Percentiles rank a stretch among this genome's conserved stretches.
Evolutionary conservation across 1,139 yeast species (phyloP).

Genomic region (Dujonia santamariae): DNA sequence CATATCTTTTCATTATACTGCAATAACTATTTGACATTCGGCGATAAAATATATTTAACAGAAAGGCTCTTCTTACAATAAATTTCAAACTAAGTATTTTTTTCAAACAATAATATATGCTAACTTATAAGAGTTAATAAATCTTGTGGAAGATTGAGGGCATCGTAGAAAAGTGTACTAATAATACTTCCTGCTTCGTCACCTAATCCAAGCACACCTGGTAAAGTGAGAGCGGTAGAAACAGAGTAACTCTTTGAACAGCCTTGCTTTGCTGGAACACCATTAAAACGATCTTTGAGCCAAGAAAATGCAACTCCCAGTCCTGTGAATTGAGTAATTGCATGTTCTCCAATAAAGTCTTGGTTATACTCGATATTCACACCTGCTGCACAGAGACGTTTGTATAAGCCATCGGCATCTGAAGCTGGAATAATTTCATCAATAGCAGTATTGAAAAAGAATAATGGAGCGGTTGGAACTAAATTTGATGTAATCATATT

Average conservation of each 20-base stretch:
- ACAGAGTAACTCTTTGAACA: constrained; percentile 4
- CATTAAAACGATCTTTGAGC: constrained; percentile 12
- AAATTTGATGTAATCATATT: not conserved
- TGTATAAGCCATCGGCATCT: constrained; percentile 8
- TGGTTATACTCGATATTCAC: constrained; percentile 8
- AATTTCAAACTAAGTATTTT: no score
- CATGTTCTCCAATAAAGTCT: constrained; percentile 11
- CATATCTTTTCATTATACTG: no score
- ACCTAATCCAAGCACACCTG: no score
- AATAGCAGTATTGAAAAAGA: constrained; percentile 3
- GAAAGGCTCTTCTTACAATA: no score
- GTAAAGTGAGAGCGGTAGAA: no score
- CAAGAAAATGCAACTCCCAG: constrained; percentile 15
- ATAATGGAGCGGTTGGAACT: constrained; percentile 3
- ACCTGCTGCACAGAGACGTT: constrained; percentile 8
- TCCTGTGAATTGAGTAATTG: constrained; percentile 14
- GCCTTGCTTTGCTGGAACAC: constrained; percentile 5
- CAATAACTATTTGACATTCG: no score
- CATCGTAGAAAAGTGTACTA: no score
- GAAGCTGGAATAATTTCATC: constrained; percentile 6
- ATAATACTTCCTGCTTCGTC: no score
- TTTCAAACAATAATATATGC: no score
- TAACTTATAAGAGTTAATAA: no score
- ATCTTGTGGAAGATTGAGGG: constrained; percentile 1
- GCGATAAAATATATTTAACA: no score